Conservation (phyloP, 192 early-diverging fungal genomes). For the Coemansia sp. region DNA sequence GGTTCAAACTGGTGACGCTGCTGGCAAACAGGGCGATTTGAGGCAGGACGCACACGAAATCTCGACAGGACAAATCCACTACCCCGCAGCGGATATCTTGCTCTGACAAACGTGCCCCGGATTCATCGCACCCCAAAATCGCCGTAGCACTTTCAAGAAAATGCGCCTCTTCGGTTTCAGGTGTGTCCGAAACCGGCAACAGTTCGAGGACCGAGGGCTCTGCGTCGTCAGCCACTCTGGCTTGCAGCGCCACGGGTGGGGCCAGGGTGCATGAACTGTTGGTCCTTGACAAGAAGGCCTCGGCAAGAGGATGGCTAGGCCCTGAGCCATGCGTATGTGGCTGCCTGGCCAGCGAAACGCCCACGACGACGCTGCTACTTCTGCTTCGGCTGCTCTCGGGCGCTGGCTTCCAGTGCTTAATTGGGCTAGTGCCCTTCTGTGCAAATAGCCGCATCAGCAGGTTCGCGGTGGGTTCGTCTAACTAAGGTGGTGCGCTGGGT, state of each 20-base stretch:
- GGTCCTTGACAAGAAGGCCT: neutral
- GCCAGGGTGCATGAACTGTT: neutral
- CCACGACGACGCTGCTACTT: neutral
- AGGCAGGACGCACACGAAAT: slow-evolving; percentile 10
- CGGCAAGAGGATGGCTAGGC: neutral
- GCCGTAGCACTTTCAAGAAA: neutral
- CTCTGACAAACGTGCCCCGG: slow-evolving; percentile 9
- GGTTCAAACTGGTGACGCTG: slow-evolving; percentile 15
- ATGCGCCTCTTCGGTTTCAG: neutral
- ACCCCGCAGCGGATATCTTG: slow-evolving; percentile 12
- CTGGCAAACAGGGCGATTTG: slow-evolving; percentile 15
- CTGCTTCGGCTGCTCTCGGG: neutral
- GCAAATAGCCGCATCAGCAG: neutral
- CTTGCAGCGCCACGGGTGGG: neutral
- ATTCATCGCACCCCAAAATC: neutral
- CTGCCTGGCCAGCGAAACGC: neutral
- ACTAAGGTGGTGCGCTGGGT: neutral
- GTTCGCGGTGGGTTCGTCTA: neutral
- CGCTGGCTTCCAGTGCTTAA: neutral
- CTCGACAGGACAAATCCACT: slow-evolving; percentile 21
- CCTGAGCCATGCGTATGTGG: neutral
- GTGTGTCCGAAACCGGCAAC: neutral
- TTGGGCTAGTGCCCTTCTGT: neutral
- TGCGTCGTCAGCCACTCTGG: neutral
- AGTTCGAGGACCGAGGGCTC: neutral